Evolutionary conservation across 1,284 basidiomycete genomes (phyloP), one percentile per base, ranked within the genome.

Genomic region (Erythrobasidium hasegawianum): DNA sequence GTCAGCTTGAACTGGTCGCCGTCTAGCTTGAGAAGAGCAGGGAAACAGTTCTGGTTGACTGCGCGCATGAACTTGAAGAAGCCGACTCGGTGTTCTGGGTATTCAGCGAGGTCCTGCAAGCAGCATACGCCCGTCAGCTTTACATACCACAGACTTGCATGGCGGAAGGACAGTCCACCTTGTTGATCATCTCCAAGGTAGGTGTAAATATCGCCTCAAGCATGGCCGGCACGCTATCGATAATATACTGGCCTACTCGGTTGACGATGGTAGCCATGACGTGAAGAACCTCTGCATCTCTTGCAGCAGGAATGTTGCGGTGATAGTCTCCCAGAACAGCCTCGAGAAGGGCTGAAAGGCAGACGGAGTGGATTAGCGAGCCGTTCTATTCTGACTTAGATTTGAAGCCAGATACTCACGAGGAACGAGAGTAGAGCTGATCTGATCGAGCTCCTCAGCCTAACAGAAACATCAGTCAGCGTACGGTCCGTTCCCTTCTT

Each of bases 141-240:
- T n/a, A n/a, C n/a, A n/a, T n/a, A n/a, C n/a, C n/a, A n/a, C n/a
- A n/a, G n/a, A n/a, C n/a, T 18, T 27, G 26, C 20, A 18, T n/a
- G 27, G 26, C 1, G 38, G 4, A 24, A 39, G 29, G 11, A 18
- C 7, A n/a, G n/a, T 56, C 1, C 29, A 68, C 67, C 61, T 68
- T 96, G 90, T 96, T 97, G 78, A 99, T 99, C 96, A 98, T 99
- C 75, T 87, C 88, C 69, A 99, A 81, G 2, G 96, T 99, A 47
- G 92, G 92, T 79, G 97, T 94, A 74, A 99, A 98, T 57, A 98
- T 90, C 16, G 95, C 93, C 74, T 98, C 96, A 41, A 99, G 83
- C 68, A 97, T 90, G 2, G 95, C 89, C 1, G 89, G 87, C n/a
- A 98, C 89, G 85, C 98, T 94, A 33, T 92, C 89, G 9, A 89